These are phyloP conservation scores for Echinochloa phyllopogon DNA, from an alignment of 176 grass and related monocot species.

Conservation along the genomic window DNA sequence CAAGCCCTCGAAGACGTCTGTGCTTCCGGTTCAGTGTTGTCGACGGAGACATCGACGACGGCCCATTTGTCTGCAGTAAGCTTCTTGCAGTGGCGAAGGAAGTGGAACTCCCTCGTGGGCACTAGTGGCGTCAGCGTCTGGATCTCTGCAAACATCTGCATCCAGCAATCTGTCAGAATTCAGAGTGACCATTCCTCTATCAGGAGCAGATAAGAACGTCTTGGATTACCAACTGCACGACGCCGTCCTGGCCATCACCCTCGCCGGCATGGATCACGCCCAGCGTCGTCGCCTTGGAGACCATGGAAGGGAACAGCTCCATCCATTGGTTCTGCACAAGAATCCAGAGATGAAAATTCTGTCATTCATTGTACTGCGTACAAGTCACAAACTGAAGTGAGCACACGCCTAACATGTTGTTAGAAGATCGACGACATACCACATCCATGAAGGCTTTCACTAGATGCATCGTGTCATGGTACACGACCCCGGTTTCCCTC, in stretches of 20 bases:
- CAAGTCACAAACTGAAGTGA: no score
- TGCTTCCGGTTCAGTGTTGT: slow-evolving; percentile 46
- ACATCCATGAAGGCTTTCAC: slow-evolving; percentile 76
- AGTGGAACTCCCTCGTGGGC: slow-evolving; percentile 68
- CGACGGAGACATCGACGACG: slow-evolving; percentile 61
- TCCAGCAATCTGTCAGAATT: background rate
- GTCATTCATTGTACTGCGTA: background rate
- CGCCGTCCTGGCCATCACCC: slow-evolving; percentile 53
- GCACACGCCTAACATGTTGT: background rate
- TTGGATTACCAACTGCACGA: slow-evolving; percentile 59
- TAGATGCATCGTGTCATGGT: slow-evolving; percentile 54
- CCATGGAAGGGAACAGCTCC: slow-evolving; percentile 72
- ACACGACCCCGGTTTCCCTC: slow-evolving; percentile 56
- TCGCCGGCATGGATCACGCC: slow-evolving; percentile 49
- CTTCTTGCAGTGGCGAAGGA: slow-evolving; percentile 74
- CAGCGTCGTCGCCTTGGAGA: slow-evolving; percentile 57
- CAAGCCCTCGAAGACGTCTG: slow-evolving; percentile 25
- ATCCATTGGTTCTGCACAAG: slow-evolving; percentile 69
- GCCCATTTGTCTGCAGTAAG: slow-evolving; percentile 61
- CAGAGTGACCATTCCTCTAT: background rate
- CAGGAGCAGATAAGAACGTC: background rate
- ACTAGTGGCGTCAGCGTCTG: slow-evolving; percentile 80
- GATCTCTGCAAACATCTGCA: slow-evolving; percentile 81
- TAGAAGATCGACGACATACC: slow-evolving; percentile 35
- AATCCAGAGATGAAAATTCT: background rate